phyloP scores from a whole-genome alignment of 495 filamentous ascomycete genomes.

The Usnea hakonensis region DNA sequence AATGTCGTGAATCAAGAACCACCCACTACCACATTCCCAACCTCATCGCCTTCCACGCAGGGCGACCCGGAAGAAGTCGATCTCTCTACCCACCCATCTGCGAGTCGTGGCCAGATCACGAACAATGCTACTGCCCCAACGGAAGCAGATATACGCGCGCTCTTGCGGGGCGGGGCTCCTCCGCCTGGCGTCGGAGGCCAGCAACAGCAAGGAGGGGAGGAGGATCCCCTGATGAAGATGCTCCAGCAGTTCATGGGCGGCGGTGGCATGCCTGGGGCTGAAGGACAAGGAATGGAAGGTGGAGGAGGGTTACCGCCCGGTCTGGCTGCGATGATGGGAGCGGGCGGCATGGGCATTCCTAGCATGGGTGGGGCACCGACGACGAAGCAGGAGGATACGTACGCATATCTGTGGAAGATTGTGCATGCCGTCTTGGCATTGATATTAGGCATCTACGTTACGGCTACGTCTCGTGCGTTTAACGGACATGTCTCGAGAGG shows the following conservation, averaged over 20 bases:
- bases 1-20: slow-evolving; percentile 31
- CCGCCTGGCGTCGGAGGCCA: slow-evolving; percentile 27
- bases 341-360: slow-evolving; percentile 21
- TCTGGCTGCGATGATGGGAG: slow-evolving; percentile 31
- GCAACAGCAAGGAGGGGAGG: slow-evolving; percentile 31
- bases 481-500: slow-evolving; percentile 41
- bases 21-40: slow-evolving; percentile 24
- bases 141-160: slow-evolving; percentile 33
- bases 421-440: slow-evolving; percentile 70
- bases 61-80: slow-evolving; percentile 68
- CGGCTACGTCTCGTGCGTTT: slow-evolving; percentile 53
- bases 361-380: slow-evolving; percentile 30
- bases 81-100: slow-evolving; percentile 57
- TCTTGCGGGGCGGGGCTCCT: slow-evolving; percentile 34
- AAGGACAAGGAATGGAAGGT: slow-evolving; percentile 21
- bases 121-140: slow-evolving; percentile 5
- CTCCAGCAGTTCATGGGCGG: slow-evolving; percentile 52
- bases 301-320: slow-evolving; percentile 31
- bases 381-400: slow-evolving; percentile 17
- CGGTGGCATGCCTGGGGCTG: slow-evolving; percentile 35
- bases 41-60: slow-evolving; percentile 18
- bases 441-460: slow-evolving; percentile 62
- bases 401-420: slow-evolving; percentile 59
- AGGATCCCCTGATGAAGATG: slow-evolving; percentile 56
- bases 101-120: slow-evolving; percentile 19